Evolutionary conservation across 148 eudicot species (phyloP).

Genomic region (Pouteria glomerata): DNA sequence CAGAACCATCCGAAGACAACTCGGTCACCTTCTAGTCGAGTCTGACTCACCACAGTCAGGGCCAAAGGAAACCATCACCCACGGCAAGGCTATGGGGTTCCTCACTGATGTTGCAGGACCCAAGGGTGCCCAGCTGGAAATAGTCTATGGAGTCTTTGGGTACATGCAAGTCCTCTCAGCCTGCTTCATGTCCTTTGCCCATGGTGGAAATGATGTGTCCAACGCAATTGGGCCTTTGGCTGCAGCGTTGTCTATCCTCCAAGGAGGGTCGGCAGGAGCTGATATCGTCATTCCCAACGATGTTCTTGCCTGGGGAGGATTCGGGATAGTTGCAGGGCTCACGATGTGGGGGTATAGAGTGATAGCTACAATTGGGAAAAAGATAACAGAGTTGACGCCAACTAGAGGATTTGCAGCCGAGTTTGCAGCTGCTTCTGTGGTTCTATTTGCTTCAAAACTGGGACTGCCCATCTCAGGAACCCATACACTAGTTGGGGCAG

Average conservation of each 20-base stretch:
- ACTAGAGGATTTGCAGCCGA: slow-evolving; percentile 97
- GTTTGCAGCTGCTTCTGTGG: slow-evolving; percentile 96
- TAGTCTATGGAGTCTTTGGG: slow-evolving; percentile 92
- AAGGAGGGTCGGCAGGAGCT: slow-evolving; percentile 53
- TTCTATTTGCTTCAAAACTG: slow-evolving; percentile 76
- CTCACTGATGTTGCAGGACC: slow-evolving; percentile 84
- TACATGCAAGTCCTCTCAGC: slow-evolving; percentile 94
- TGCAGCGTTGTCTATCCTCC: slow-evolving; percentile 73
- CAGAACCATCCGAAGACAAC: slow-evolving; percentile 59
- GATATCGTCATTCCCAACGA: slow-evolving; percentile 68
- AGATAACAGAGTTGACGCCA: slow-evolving; percentile 86
- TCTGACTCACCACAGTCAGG: slow-evolving; percentile 26
- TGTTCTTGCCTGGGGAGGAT: slow-evolving; percentile 95
- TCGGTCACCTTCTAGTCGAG: slow-evolving; percentile 75
- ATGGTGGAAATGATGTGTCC: slow-evolving; percentile 96
- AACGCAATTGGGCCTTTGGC: slow-evolving; percentile 96
- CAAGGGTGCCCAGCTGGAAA: slow-evolving; percentile 74
- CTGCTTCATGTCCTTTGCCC: slow-evolving; percentile 78
- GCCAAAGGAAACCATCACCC: slow-evolving; percentile 17
- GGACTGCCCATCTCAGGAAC: slow-evolving; percentile 95
- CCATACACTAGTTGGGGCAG: slow-evolving; percentile 92
- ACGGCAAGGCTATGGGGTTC: slow-evolving; percentile 51
- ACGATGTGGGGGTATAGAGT: slow-evolving; percentile 98
- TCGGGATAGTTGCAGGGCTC: slow-evolving; percentile 92
- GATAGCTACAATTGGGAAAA: slow-evolving; percentile 88